Conservation (phyloP, 2,329 filamentous ascomycete genomes). For the Pyrenochaeta sp. region DNA sequence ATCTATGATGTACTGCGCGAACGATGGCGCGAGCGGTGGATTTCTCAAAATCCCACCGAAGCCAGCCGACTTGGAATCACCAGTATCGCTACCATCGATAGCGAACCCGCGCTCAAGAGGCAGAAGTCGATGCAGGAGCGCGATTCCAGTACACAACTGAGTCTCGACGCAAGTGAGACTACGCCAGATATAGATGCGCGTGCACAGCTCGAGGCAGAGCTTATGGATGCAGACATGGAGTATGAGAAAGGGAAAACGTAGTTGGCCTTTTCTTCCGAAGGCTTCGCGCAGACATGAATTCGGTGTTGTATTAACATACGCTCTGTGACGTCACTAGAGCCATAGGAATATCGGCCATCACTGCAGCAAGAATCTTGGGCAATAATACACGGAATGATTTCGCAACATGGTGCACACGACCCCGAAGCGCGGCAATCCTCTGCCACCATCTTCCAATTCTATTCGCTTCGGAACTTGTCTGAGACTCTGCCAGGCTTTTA, state of each 20-base stretch:
- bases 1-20: conserved; percentile 87
- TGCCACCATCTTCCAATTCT: neutral
- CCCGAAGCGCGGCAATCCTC: conserved; percentile 9
- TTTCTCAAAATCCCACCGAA: conserved; percentile 36
- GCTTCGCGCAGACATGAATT: no score
- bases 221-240: conserved; percentile 36
- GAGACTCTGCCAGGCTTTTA: no score
- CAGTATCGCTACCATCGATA: conserved; percentile 9
- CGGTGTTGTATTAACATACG: no score
- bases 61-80: conserved; percentile 34
- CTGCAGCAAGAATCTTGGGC: no score
- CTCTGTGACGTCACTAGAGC: no score
- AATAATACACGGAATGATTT: no score
- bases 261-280: conserved; percentile 6
- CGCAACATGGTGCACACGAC: conserved; percentile 5
- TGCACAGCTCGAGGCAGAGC: conserved; percentile 45
- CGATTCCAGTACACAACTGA: conserved; percentile 2
- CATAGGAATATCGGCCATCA: no score
- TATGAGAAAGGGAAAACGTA: conserved; percentile 41
- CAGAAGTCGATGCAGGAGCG: conserved; percentile 33
- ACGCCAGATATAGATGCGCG: conserved; percentile 27
- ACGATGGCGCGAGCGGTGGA: conserved; percentile 69
- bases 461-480: no score
- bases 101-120: conserved; percentile 37
- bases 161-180: conserved; percentile 4